phyloP scores from a whole-genome alignment of 140 eudicot species.

The Anethum foeniculum region DNA sequence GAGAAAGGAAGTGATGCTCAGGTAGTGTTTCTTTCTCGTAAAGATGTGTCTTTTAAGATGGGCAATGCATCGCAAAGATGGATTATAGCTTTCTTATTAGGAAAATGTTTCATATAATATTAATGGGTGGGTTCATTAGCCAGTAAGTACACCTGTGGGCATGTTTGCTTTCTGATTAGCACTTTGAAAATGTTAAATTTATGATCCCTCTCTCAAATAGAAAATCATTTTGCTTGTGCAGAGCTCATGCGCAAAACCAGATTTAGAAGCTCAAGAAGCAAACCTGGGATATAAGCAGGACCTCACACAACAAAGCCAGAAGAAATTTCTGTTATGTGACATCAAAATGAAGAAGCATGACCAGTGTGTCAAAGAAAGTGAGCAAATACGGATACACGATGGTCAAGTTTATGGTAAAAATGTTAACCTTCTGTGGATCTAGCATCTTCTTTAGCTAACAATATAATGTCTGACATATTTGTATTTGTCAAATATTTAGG shows the following conservation, averaged over 20 bases:
- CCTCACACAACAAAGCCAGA: constrained; percentile 25
- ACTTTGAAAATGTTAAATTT: background rate
- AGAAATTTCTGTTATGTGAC: constrained; percentile 12
- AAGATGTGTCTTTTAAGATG: background rate
- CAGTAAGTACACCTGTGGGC: background rate
- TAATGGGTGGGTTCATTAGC: background rate
- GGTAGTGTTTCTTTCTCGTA: constrained; percentile 32
- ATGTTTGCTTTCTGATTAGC: background rate
- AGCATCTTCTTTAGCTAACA: background rate
- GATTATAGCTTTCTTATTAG: background rate
- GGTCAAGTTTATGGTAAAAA: constrained; percentile 24
- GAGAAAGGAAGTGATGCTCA: constrained; percentile 93
- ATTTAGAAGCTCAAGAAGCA: constrained; percentile 46
- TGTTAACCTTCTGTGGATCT: constrained; percentile 3
- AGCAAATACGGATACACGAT: constrained; percentile 13
- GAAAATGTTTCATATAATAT: background rate
- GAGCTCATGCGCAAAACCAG: constrained; percentile 90
- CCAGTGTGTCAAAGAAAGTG: constrained; percentile 9
- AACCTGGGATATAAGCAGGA: constrained; percentile 29
- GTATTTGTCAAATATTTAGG: constrained; percentile 9
- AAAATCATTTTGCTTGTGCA: constrained; percentile 25
- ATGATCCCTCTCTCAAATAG: background rate
- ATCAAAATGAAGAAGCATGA: constrained; percentile 6
- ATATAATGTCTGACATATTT: constrained; percentile 1
- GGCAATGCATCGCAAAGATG: background rate